Base-by-base conservation (phyloP, 2,329 filamentous ascomycete species). In the Paecilomyces variotii region DNA sequence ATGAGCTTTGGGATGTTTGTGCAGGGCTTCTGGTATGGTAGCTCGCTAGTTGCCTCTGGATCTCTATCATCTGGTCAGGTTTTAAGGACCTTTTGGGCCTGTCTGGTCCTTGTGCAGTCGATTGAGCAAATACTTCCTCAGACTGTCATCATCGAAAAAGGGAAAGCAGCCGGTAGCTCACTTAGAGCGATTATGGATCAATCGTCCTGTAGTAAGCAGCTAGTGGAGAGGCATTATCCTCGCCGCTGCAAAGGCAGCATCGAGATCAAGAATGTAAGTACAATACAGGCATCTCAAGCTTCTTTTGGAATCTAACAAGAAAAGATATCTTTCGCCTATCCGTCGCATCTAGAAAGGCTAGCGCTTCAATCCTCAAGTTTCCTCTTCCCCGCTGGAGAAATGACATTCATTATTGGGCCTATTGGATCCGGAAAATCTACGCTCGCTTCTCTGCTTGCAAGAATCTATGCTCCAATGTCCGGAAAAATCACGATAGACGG, bases 401-500 rank as follows among this genome's bases (percentile, higher is more conserved):
- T 87, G 2, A 90, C 86, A 0, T 97, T 94, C 67, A 79, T 97
- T 1, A 84, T 97, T 55, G 94, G 93, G 0, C 83, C 82, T 66
- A 96, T 91, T 67, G 94, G 94, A 0, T 96, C 90, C 1, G 93
- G 93, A 0, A 97, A 97, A 72, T 96, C 91, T 65, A 97, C 93
- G 0, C 69, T 97, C 1, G 87, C 88, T 0, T 91, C 90, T 68
- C 79, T 97, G 0, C 79, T 97, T 0, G 80, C 91, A 55, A 84
- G 87, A 11, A 89, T 95, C 65, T 96, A 97, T 68, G 78, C 83
- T 5, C 84, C 89, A 0, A 72, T 76, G 0, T 76, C 76, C 0
- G 93, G 92, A 0, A 72, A 82, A 0, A 86, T 97, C 14, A 70
- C 81, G 0, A 76, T 97, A 9, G 91, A 96, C 66, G 85, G 83